Base-by-base conservation (phyloP, 2,329 filamentous ascomycete species). In the Cryphonectria parasitica region DNA sequence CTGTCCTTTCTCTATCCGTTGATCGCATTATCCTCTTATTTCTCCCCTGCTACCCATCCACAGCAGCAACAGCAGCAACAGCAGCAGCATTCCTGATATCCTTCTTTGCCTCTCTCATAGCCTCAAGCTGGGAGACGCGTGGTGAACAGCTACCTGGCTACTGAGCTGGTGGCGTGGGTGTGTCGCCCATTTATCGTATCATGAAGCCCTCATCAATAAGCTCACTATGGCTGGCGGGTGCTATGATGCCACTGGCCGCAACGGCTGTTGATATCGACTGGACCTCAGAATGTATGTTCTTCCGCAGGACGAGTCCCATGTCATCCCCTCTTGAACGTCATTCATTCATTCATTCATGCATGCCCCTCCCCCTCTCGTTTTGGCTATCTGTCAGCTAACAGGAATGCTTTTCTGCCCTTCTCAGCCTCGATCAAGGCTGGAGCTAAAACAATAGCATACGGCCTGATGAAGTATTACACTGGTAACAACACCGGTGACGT, bases 401-500 rank as follows among this genome's bases (percentile, higher is more conserved):
- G 41, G 19, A 58, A 41, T 22, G 17, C 17, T 19, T 41, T 17
- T 15, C 22, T 8, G 19, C 17, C 3, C 58, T 34, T 45, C 19
- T 15, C 68, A 74, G 71, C 61, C 17, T 74, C 73, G 45, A 68
- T 74, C 71, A 73, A 36, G 66, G 54, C 67, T 28, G 71, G 68
- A 56, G 73, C 72, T 36, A 64, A 71, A 17, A 69, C 72, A 31
- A 67, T 73, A 64, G 72, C 73, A 45, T 73, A 73, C 52, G 72
- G 71, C 39, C 66, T 74, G 54, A 70, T 74, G 68, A 68, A 73
- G 41, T 74, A 72, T 43, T 74, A 74, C 64, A 72, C 72, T 52
- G 73, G 73, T 49, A 74, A 74, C 68, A 71, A 71, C 36, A 74
- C 73, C 11, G 73, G 73, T 52, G 72, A 74, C 31, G 72, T 73